These are phyloP conservation scores for Blepharisma undulans DNA, from an alignment of 169 alveolate genomes.

Conservation along the genomic window DNA sequence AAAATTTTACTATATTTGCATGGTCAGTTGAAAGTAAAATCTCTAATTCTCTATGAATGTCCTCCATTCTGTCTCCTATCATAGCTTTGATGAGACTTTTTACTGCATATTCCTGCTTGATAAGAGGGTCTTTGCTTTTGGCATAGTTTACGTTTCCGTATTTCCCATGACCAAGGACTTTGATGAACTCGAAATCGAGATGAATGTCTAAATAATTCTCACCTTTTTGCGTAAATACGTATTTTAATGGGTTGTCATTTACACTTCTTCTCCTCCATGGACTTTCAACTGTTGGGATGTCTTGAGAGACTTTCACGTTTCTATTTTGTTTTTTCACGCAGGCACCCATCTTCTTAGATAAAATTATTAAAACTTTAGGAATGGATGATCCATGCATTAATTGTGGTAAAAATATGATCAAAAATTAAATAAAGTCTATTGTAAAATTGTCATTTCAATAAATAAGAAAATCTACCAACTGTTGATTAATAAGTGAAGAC, in stretches of 20 bases:
- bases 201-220: not conserved
- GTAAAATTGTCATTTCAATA: too few relatives aligned
- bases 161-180: constrained; percentile 23
- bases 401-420: not conserved
- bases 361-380: not conserved
- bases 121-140: not conserved
- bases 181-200: not conserved
- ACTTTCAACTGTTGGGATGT: not conserved
- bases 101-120: constrained; percentile 37
- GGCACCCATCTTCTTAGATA: not conserved
- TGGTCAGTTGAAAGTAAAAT: constrained; percentile 79
- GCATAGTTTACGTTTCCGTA: not conserved
- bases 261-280: not conserved
- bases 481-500: not conserved
- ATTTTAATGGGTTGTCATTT: not conserved
- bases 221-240: not conserved
- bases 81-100: constrained; percentile 41
- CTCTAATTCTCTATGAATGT: constrained; percentile 82
- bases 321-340: not conserved
- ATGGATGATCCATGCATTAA: not conserved
- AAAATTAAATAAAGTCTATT: too few relatives aligned
- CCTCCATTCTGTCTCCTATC: constrained; percentile 53
- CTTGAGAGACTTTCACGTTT: not conserved
- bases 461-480: not conserved
- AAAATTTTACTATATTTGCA: constrained; percentile 83